Evolutionary conservation across 164 flowering plant species (phyloP).

Genomic region (Nymphaea thermarum): DNA sequence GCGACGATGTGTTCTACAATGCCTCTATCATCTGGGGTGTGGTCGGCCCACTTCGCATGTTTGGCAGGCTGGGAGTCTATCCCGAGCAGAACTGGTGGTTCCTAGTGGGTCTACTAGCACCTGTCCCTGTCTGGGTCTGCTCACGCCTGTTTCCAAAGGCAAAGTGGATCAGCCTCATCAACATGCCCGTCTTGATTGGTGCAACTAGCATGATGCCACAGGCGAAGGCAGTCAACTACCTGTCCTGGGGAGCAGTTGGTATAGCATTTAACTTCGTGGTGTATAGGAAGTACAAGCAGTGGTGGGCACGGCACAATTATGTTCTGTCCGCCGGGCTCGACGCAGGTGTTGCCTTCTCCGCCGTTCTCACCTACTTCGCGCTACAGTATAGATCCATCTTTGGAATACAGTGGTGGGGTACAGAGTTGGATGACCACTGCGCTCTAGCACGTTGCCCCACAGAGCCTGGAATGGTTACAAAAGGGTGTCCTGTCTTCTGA

Average conservation of each 20-base stretch:
- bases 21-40: slow-evolving; percentile 45
- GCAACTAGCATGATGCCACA: slow-evolving; percentile 35
- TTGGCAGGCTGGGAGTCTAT: slow-evolving; percentile 26
- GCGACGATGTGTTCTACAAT: slow-evolving; percentile 30
- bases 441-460: slow-evolving; percentile 53
- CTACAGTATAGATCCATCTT: slow-evolving; percentile 20
- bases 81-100: slow-evolving; percentile 26
- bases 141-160: slow-evolving; percentile 28
- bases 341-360: slow-evolving; percentile 69
- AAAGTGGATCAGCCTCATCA: slow-evolving; percentile 44
- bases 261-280: slow-evolving; percentile 41
- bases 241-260: slow-evolving; percentile 40
- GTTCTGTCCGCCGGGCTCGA: slow-evolving; percentile 58
- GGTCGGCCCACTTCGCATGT: slow-evolving; percentile 36
- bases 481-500: slow-evolving; percentile 7
- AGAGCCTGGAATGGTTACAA: slow-evolving; percentile 25
- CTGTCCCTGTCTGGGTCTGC: slow-evolving; percentile 36
- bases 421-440: slow-evolving; percentile 32
- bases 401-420: slow-evolving; percentile 64
- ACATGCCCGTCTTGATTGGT: slow-evolving; percentile 47
- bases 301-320: slow-evolving; percentile 81
- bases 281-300: slow-evolving; percentile 31
- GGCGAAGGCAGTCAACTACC: slow-evolving; percentile 38
- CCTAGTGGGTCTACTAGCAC: slow-evolving; percentile 35
- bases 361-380: slow-evolving; percentile 25